These are phyloP conservation scores for bread wheat (Triticum aestivum) DNA, from an alignment of 176 grass and related monocot genomes.

Conservation along the genomic window IWGSC_CS_RefSeq_v2.1 NC_057797.1:145004638-145005137, in stretches of 20 bases:
- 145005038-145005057: slow-evolving; percentile 31
- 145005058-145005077: slow-evolving; percentile 16
- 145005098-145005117: slow-evolving; percentile 53
- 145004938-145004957: slow-evolving; percentile 10
- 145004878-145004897: background rate
- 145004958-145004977: slow-evolving; percentile 10
- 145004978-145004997: slow-evolving; percentile 26
- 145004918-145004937: slow-evolving; percentile 5
- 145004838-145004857: background rate
- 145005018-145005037: slow-evolving; percentile 42
- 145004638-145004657: slow-evolving; percentile 42
- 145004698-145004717: slow-evolving; percentile 44
- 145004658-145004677: no score
- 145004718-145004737: slow-evolving; percentile 56
- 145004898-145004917: background rate
- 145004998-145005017: slow-evolving; percentile 38
- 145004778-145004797: slow-evolving; percentile 34
- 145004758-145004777: slow-evolving; percentile 30
- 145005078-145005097: slow-evolving; percentile 41
- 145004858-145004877: background rate
- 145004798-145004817: slow-evolving; percentile 12
- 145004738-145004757: slow-evolving; percentile 21
- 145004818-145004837: slow-evolving; percentile 40
- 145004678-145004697: background rate
- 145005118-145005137: slow-evolving; percentile 50